A percentile compares a stretch with the other conserved stretches of the same genome.
phyloP scores from a whole-genome alignment of 139 green algal genomes.

The Chlorella sp. region DNA sequence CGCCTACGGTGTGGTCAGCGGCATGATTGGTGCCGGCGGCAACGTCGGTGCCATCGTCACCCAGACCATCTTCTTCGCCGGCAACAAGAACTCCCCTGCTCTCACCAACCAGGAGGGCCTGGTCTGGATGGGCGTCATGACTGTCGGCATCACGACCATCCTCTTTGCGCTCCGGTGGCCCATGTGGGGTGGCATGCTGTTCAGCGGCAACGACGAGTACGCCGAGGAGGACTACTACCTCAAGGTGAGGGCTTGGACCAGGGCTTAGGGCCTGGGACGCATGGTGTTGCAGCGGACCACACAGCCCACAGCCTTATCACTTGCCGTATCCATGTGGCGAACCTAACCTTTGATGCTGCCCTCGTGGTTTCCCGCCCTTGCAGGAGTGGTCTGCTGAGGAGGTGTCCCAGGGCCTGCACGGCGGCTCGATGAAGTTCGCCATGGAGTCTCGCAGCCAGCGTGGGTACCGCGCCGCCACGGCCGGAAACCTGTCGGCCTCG shows the following conservation, averaged over 20 bases:
- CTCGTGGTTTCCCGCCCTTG: too few relatives aligned
- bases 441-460: too few relatives aligned
- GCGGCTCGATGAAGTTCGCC: too few relatives aligned
- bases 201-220: constrained; percentile 36
- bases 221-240: constrained; percentile 91
- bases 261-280: too few relatives aligned
- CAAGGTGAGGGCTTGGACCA: background rate
- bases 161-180: constrained; percentile 79
- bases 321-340: too few relatives aligned
- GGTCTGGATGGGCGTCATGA: constrained; percentile 82
- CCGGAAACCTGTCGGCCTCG: too few relatives aligned
- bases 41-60: constrained; percentile 60
- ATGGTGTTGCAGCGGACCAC: too few relatives aligned
- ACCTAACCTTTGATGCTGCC: too few relatives aligned
- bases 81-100: constrained; percentile 37
- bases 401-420: too few relatives aligned
- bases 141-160: constrained; percentile 60
- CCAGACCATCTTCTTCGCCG: constrained; percentile 1
- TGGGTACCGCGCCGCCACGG: too few relatives aligned
- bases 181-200: constrained; percentile 88
- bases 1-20: constrained; percentile 75
- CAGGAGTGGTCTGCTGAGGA: too few relatives aligned
- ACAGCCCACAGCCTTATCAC: too few relatives aligned
- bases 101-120: constrained; percentile 57
- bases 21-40: constrained; percentile 85